Base-by-base conservation (phyloP, 805 yeast genomes). In the Yamadazyma nakazawae region DNA sequence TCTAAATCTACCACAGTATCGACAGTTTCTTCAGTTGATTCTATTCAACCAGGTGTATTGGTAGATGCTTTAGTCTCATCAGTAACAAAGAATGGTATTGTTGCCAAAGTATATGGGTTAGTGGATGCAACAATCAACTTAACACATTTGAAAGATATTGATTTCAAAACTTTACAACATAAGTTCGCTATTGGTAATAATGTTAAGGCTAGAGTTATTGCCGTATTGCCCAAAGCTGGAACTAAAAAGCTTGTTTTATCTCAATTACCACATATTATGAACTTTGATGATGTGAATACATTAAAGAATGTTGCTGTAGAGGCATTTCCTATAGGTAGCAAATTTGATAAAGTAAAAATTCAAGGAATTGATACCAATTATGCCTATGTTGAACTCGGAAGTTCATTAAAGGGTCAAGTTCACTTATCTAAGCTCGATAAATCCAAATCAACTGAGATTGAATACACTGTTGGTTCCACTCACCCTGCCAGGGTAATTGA, bases 11-110 rank as follows among this genome's bases (percentile, higher is more conserved):
- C 70, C 18, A 66, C 80, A 5, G 59, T 79, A 7, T 60, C 79
- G 3, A 69, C 85, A 5, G 82, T 85, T 37, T 75, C 89, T 1
- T 81, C 95, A 2, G 70, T 88, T 17, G 95, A 90, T 57, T 81
- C 96, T 3, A 76, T 91, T 24, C 76, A 86, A 34, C 96, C 99
- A 2, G 99, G 99, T 57, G 79, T 83, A 53, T 59, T 83, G 10
- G 88, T 91, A 9, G 89, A 86, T 48, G 86, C 90, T 6, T 66
- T 84, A 25, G 77, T 90, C 17, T 75, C 84, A 17, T 82, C 80
- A 8, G 76, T 81, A 17, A 64, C 75, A 24, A 61, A 69, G 8
- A 66, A 78, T 32, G 99, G 99, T 51, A 64, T 88, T 14, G 64
- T 76, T n/a, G 79, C 86, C 52, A 85, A 82, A 60, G 83, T 81